Conservation (phyloP, 768 basidiomycete species). For the Trametes cingulata region DNA sequence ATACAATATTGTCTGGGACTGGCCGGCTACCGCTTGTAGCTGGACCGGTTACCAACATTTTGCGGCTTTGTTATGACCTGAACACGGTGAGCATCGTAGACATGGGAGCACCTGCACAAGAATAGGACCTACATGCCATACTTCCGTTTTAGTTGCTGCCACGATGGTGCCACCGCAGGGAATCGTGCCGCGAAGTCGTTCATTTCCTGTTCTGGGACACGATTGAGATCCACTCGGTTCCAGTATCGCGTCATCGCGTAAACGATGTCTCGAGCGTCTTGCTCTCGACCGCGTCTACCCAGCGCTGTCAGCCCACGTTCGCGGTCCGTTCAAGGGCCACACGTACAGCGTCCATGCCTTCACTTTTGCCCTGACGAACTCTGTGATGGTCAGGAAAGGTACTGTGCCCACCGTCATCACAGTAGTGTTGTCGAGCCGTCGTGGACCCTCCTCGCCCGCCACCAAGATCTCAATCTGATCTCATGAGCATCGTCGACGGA, state of each 20-base stretch:
- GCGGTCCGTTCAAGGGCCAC: slow-evolving; percentile 20
- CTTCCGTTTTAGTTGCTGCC: slow-evolving; percentile 73
- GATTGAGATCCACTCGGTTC: slow-evolving; percentile 83
- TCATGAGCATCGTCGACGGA: not conserved
- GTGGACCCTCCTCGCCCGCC: slow-evolving; percentile 80
- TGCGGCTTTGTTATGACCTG: slow-evolving; percentile 13
- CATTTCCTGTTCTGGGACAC: slow-evolving; percentile 86
- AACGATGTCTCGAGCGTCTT: slow-evolving; percentile 76
- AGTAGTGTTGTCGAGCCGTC: slow-evolving; percentile 65
- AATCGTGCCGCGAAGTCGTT: slow-evolving; percentile 66
- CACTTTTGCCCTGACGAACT: slow-evolving; percentile 84
- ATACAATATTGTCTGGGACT: no score
- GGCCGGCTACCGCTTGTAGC: not conserved
- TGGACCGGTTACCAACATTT: slow-evolving; percentile 1
- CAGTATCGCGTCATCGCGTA: slow-evolving; percentile 74
- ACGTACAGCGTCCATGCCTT: slow-evolving; percentile 81
- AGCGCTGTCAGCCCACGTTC: slow-evolving; percentile 17
- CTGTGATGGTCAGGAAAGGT: slow-evolving; percentile 82
- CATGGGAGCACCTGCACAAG: not conserved
- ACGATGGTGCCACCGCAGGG: slow-evolving; percentile 63
- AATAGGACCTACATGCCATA: slow-evolving; percentile 54
- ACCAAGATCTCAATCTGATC: slow-evolving; percentile 78
- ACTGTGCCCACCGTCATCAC: slow-evolving; percentile 68
- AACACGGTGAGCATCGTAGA: slow-evolving; percentile 9
- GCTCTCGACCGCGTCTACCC: slow-evolving; percentile 63